Percentiles rank a stretch among this genome's conserved stretches.
Evolutionary conservation across 2,329 filamentous ascomycete genomes (phyloP).

Genomic region (Hymenoscyphus albidus): DNA sequence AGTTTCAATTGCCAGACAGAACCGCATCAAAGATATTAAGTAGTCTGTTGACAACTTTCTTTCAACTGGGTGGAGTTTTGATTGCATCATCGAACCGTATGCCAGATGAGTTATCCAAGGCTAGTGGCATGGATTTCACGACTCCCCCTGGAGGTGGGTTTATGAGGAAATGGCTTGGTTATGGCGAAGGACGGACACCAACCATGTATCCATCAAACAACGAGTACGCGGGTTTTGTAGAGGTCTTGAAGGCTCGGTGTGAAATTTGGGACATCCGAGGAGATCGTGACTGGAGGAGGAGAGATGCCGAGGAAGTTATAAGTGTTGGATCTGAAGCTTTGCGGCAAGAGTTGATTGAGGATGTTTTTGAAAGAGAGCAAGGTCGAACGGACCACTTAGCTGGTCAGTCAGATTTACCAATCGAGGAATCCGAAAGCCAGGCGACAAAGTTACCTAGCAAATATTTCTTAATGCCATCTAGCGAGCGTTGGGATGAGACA

Average conservation of each 20-base stretch:
- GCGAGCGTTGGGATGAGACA: constrained; percentile 27
- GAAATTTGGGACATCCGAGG: constrained; percentile 84
- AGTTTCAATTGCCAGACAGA: constrained; percentile 78
- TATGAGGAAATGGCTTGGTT: constrained; percentile 46
- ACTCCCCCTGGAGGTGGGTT: constrained; percentile 49
- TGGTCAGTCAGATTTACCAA: background rate
- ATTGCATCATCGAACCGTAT: constrained; percentile 79
- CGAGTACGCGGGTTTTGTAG: constrained; percentile 72
- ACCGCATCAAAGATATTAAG: constrained; percentile 75
- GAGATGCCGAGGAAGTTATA: constrained; percentile 46
- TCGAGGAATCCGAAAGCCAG: background rate
- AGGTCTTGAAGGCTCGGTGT: constrained; percentile 71
- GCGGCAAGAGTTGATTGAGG: constrained; percentile 32
- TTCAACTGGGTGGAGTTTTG: constrained; percentile 76
- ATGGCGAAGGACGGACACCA: constrained; percentile 35
- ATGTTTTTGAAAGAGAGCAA: constrained; percentile 15
- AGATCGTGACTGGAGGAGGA: constrained; percentile 64
- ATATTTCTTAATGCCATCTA: constrained; percentile 27
- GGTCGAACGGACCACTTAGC: constrained; percentile 2
- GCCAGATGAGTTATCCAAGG: constrained; percentile 76
- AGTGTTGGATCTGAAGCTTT: constrained; percentile 34
- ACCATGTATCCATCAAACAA: constrained; percentile 52
- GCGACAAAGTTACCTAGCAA: constrained; percentile 23
- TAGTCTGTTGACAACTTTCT: constrained; percentile 74
- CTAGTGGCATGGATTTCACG: constrained; percentile 65